phyloP scores from a whole-genome alignment of 805 yeast species.

The Saturnispora mendoncae region DNA sequence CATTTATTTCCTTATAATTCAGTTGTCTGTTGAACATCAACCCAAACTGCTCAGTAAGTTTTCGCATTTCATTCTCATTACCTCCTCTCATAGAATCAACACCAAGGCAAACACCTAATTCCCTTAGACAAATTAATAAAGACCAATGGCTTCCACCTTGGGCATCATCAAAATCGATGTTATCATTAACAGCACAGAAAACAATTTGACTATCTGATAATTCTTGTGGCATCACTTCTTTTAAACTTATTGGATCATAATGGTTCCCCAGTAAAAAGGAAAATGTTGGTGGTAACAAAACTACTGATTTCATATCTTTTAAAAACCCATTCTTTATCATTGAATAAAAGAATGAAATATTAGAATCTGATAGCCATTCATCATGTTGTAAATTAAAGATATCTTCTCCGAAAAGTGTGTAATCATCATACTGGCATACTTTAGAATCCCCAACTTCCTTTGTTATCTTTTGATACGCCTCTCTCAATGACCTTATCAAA shows the following conservation, averaged over 20 bases:
- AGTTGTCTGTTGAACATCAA: slow-evolving; percentile 20
- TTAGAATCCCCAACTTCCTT: background rate
- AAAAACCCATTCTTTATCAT: slow-evolving; percentile 24
- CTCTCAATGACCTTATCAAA: no score
- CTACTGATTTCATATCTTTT: slow-evolving; percentile 32
- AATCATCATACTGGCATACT: slow-evolving; percentile 44
- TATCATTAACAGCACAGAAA: slow-evolving; percentile 41
- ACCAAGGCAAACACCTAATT: slow-evolving; percentile 33
- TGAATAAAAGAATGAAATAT: slow-evolving; percentile 55
- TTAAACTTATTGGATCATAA: slow-evolving; percentile 34
- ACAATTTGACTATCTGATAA: slow-evolving; percentile 36
- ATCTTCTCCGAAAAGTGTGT: slow-evolving; percentile 52
- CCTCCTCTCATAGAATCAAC: slow-evolving; percentile 52
- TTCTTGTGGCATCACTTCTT: slow-evolving; percentile 36
- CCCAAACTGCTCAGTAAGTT: slow-evolving; percentile 27
- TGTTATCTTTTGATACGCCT: no score
- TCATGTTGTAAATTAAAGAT: slow-evolving; percentile 47
- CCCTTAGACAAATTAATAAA: slow-evolving; percentile 36
- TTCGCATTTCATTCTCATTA: slow-evolving; percentile 32
- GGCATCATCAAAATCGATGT: slow-evolving; percentile 6
- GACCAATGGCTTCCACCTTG: slow-evolving; percentile 67
- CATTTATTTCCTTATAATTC: slow-evolving; percentile 14
- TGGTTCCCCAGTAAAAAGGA: slow-evolving; percentile 50
- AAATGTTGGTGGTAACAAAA: slow-evolving; percentile 51
- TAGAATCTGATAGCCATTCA: slow-evolving; percentile 70